Percentiles rank a stretch among this genome's conserved stretches.
These are phyloP conservation scores for Kodamaea sp. DNA, from an alignment of 1,139 yeast genomes.

Conservation along the genomic window DNA sequence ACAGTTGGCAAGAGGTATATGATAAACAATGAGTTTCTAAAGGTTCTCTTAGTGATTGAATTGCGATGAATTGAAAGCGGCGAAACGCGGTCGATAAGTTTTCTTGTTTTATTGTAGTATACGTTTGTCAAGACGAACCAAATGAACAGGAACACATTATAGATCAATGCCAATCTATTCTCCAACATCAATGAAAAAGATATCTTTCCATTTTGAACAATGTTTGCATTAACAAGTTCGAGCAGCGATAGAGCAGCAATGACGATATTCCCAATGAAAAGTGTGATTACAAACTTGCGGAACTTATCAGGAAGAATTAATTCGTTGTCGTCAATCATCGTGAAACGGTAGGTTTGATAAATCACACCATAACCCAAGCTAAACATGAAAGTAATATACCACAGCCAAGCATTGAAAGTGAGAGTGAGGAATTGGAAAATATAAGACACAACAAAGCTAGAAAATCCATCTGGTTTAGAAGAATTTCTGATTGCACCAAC, in stretches of 20 bases:
- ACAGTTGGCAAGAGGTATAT: conserved; percentile 29
- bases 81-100: conserved; percentile 28
- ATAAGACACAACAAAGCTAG: conserved; percentile 1
- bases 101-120: conserved; percentile 27
- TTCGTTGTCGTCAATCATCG: conserved; percentile 17
- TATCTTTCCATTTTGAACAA: background rate
- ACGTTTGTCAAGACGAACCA: conserved; percentile 17
- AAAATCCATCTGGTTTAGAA: conserved; percentile 8
- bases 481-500: conserved; percentile 17
- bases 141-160: conserved; percentile 6
- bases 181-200: background rate
- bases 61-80: conserved; percentile 22
- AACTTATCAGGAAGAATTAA: conserved; percentile 23
- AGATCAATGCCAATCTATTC: background rate
- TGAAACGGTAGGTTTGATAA: conserved; percentile 24
- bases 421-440: too few relatives aligned
- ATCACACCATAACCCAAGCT: conserved; percentile 40
- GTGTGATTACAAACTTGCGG: conserved; percentile 16
- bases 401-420: conserved; percentile 1
- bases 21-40: conserved; percentile 26
- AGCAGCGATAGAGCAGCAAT: background rate
- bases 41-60: conserved; percentile 21
- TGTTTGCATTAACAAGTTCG: background rate
- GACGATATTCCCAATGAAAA: conserved; percentile 13
- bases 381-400: conserved; percentile 22